A percentile compares a stretch with the other conserved stretches of the same genome.
phyloP scores from a whole-genome alignment of 257 asterid genomes.

The Capsicum baccatum region DNA sequence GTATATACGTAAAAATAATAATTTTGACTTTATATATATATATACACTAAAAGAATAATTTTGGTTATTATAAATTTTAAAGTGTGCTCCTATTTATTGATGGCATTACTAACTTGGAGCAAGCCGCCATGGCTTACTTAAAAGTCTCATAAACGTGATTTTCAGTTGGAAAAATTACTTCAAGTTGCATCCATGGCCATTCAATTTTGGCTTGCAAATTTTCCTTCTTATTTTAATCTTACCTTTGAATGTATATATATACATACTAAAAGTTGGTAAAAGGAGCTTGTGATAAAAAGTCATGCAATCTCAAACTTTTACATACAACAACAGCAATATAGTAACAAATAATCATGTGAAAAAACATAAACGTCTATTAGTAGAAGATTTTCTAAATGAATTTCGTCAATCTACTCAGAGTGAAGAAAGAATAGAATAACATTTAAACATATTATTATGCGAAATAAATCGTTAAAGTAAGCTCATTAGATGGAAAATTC shows the following conservation, averaged over 20 bases:
- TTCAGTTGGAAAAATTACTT: neutral
- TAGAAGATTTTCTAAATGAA: no score
- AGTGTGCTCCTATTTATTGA: neutral
- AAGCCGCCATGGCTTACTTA: conserved; percentile 8
- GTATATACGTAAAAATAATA: no score
- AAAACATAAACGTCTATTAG: no score
- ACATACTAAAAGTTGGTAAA: neutral
- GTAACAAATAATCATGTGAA: no score
- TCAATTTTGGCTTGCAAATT: neutral
- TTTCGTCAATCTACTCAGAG: no score
- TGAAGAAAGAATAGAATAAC: no score
- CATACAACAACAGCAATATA: no score
- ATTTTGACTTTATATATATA: neutral
- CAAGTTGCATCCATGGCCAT: neutral
- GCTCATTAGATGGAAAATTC: neutral
- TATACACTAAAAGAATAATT: neutral
- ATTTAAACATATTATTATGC: no score
- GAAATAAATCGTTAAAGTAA: neutral
- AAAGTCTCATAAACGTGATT: conserved; percentile 12
- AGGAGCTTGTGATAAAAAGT: neutral
- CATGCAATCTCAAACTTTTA: neutral
- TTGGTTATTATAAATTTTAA: neutral
- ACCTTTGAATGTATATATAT: neutral
- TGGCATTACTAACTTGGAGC: neutral
- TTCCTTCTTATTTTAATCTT: conserved; percentile 14